These are phyloP conservation scores for Penicillium hesseltinei DNA, from an alignment of 2,329 filamentous ascomycete species.

Conservation along the genomic window DNA sequence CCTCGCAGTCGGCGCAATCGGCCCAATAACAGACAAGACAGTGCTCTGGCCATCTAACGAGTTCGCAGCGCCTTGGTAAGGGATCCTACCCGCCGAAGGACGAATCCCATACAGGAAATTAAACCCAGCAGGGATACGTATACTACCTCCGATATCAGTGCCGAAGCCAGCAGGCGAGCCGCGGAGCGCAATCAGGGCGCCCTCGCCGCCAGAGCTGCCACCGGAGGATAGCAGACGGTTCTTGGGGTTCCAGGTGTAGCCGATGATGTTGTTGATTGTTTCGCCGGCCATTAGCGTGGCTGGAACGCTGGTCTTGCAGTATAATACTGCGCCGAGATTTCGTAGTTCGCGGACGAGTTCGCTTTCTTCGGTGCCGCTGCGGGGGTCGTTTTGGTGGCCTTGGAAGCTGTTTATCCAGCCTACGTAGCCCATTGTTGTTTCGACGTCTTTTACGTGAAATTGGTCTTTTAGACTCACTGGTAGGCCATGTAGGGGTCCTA, in stretches of 20 bases:
- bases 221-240: constrained; percentile 56
- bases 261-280: constrained; percentile 62
- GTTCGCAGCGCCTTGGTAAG: constrained; percentile 60
- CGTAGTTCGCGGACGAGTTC: constrained; percentile 58
- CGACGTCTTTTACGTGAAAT: constrained; percentile 50
- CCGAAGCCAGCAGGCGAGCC: constrained; percentile 59
- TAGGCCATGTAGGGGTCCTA: constrained; percentile 63
- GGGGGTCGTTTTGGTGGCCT: constrained; percentile 52
- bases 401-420: constrained; percentile 64
- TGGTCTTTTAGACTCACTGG: constrained; percentile 56
- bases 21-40: constrained; percentile 62
- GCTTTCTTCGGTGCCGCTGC: constrained; percentile 54
- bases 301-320: constrained; percentile 56
- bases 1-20: constrained; percentile 56
- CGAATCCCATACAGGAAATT: constrained; percentile 58
- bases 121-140: constrained; percentile 60
- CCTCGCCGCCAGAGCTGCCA: constrained; percentile 61
- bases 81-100: constrained; percentile 54
- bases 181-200: constrained; percentile 53
- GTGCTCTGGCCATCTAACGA: constrained; percentile 64
- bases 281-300: constrained; percentile 58
- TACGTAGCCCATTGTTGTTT: constrained; percentile 62
- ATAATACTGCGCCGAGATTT: constrained; percentile 54
- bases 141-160: constrained; percentile 57
- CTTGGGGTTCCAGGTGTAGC: constrained; percentile 56